phyloP scores from a whole-genome alignment of 495 filamentous ascomycete species.

The Alectoria sarmentosa region DNA sequence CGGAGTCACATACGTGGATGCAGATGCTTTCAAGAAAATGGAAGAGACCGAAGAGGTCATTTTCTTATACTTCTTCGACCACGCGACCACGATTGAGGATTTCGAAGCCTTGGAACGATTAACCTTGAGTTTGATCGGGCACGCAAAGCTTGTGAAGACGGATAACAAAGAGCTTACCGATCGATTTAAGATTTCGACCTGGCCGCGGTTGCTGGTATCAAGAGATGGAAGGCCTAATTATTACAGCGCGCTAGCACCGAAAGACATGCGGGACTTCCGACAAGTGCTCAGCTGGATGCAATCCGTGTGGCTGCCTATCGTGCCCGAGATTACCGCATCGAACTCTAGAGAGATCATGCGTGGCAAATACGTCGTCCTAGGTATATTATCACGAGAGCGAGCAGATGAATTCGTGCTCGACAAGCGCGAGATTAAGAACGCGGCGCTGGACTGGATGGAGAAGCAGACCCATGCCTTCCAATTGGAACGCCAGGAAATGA shows the following conservation, averaged over 20 bases:
- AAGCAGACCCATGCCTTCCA: slow-evolving; percentile 85
- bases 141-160: slow-evolving; percentile 86
- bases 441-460: slow-evolving; percentile 96
- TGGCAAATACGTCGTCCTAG: slow-evolving; percentile 85
- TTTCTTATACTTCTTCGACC: slow-evolving; percentile 95
- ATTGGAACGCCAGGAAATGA: slow-evolving; percentile 81
- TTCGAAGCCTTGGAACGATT: slow-evolving; percentile 82
- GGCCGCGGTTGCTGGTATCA: slow-evolving; percentile 84
- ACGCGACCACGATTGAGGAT: slow-evolving; percentile 87
- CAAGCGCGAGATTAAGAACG: slow-evolving; percentile 88
- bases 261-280: slow-evolving; percentile 81
- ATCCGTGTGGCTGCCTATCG: slow-evolving; percentile 93
- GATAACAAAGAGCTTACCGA: slow-evolving; percentile 62
- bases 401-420: slow-evolving; percentile 69
- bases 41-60: slow-evolving; percentile 93
- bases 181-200: slow-evolving; percentile 89
- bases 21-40: slow-evolving; percentile 66
- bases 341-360: slow-evolving; percentile 95
- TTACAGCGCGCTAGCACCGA: slow-evolving; percentile 74
- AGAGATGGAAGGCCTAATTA: slow-evolving; percentile 83
- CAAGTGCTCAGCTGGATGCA: slow-evolving; percentile 88
- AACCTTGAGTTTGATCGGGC: slow-evolving; percentile 78
- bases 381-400: slow-evolving; percentile 73
- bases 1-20: slow-evolving; percentile 73
- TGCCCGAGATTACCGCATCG: slow-evolving; percentile 84